Evolutionary conservation across 352 stramenopile genomes (phyloP).

Genomic region (Aphanomyces astaci): DNA sequence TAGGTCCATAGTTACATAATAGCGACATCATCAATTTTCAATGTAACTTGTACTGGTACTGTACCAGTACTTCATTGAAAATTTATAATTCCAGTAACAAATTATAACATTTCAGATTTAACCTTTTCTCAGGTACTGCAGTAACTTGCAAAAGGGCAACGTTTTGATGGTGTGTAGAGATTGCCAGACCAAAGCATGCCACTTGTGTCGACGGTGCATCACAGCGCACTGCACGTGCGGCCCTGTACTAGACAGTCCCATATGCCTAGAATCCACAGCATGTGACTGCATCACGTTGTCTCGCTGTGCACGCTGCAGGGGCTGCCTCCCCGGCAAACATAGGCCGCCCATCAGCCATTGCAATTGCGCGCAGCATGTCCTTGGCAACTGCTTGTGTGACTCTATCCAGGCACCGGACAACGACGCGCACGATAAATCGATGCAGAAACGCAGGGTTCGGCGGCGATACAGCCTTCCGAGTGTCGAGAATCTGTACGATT

Average conservation of each 20-base stretch:
- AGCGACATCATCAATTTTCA: no score
- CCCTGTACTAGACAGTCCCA: not conserved
- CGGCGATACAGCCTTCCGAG: not conserved
- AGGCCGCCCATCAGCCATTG: not conserved
- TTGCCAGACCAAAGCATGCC: slow-evolving; percentile 6
- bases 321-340: no score
- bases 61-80: no score
- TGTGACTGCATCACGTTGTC: slow-evolving; percentile 9
- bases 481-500: not conserved
- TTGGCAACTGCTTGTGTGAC: slow-evolving; percentile 9
- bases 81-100: no score
- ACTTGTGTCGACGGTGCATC: slow-evolving; percentile 19
- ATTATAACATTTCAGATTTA: no score
- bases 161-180: slow-evolving; percentile 5
- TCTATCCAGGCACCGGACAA: not conserved
- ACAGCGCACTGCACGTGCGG: slow-evolving; percentile 11
- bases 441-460: not conserved
- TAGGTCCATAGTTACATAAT: no score
- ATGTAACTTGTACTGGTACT: no score
- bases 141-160: no score
- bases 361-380: not conserved
- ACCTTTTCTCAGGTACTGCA: no score
- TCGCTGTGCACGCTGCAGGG: not conserved
- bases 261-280: slow-evolving; percentile 16
- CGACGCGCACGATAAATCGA: not conserved